Evolutionary conservation across 2,329 filamentous ascomycete species (phyloP).

Genomic region (Pezicula neosporulosa): DNA sequence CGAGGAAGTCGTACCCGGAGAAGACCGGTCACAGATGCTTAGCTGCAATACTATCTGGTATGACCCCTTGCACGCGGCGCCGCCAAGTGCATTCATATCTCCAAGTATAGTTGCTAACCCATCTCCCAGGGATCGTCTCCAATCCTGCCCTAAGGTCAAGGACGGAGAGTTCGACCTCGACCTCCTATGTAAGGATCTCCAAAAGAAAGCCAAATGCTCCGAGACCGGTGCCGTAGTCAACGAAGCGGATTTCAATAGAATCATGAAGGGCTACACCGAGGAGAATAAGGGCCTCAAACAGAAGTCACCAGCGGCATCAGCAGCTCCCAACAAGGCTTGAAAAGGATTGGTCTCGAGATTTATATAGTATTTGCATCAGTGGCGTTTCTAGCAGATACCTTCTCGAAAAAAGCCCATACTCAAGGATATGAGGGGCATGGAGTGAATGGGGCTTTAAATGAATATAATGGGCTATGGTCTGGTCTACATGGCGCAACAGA

Average conservation of each 20-base stretch:
- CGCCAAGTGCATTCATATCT: background rate
- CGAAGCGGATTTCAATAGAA: slow-evolving; percentile 81
- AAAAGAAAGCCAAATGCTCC: slow-evolving; percentile 94
- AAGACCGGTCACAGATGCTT: slow-evolving; percentile 61
- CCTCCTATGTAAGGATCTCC: slow-evolving; percentile 84
- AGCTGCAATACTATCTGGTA: slow-evolving; percentile 94
- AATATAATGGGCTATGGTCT: too few species aligned
- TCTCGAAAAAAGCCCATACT: too few species aligned
- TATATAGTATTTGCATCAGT: too few species aligned
- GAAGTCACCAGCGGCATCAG: background rate
- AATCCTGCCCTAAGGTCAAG: slow-evolving; percentile 82
- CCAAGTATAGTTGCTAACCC: slow-evolving; percentile 1
- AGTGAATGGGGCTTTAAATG: too few species aligned
- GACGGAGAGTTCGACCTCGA: slow-evolving; percentile 93
- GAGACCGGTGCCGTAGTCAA: slow-evolving; percentile 87
- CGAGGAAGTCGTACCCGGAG: slow-evolving; percentile 62
- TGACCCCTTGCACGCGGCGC: slow-evolving; percentile 30
- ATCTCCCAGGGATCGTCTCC: slow-evolving; percentile 75
- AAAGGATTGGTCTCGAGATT: too few species aligned
- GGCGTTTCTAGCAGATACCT: too few species aligned
- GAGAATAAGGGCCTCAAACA: slow-evolving; percentile 6
- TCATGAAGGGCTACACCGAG: slow-evolving; percentile 60
- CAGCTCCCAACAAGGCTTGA: background rate
- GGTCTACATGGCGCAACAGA: too few species aligned
- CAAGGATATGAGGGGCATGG: too few species aligned